Percentiles rank a stretch among this genome's conserved stretches.
Evolutionary conservation across 2,329 filamentous ascomycete species (phyloP).

Genomic region (Trichoderma citrinoviride): DNA sequence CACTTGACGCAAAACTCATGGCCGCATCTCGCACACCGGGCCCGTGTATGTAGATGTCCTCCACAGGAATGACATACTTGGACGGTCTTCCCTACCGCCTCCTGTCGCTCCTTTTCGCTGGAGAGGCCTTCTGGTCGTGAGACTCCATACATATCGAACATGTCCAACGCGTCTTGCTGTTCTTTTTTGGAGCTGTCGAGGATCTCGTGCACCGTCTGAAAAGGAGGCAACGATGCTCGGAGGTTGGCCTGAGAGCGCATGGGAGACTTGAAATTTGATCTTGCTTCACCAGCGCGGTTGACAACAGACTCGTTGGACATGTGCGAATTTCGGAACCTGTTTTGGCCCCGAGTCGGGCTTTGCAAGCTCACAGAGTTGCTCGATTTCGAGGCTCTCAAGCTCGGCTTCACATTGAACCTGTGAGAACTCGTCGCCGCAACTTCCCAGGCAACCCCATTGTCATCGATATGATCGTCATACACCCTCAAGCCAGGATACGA

Average conservation of each 20-base stretch:
- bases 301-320: not conserved
- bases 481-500: conserved; percentile 26
- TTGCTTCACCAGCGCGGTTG: not conserved
- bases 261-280: not conserved
- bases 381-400: conserved; percentile 17
- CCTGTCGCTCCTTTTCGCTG: conserved; percentile 33
- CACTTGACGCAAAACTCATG: conserved; percentile 52
- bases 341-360: not conserved
- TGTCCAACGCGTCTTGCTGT: conserved; percentile 44
- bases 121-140: conserved; percentile 45
- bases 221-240: conserved; percentile 13
- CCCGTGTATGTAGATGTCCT: conserved; percentile 38
- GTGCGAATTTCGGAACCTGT: not conserved
- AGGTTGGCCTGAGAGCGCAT: not conserved
- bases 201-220: conserved; percentile 26
- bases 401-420: conserved; percentile 7
- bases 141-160: conserved; percentile 48
- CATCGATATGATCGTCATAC: conserved; percentile 23
- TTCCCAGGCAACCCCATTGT: conserved; percentile 7
- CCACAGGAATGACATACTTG: conserved; percentile 52
- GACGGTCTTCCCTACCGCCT: conserved; percentile 28
- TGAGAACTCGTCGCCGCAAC: conserved; percentile 1
- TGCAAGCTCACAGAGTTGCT: not conserved
- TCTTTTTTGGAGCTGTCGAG: conserved; percentile 37
- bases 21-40: conserved; percentile 48